A percentile compares a stretch with the other conserved stretches of the same genome.
These are phyloP conservation scores for Aspergillus intermedius DNA, from an alignment of 2,329 filamentous ascomycete genomes.

Conservation along the genomic window DNA sequence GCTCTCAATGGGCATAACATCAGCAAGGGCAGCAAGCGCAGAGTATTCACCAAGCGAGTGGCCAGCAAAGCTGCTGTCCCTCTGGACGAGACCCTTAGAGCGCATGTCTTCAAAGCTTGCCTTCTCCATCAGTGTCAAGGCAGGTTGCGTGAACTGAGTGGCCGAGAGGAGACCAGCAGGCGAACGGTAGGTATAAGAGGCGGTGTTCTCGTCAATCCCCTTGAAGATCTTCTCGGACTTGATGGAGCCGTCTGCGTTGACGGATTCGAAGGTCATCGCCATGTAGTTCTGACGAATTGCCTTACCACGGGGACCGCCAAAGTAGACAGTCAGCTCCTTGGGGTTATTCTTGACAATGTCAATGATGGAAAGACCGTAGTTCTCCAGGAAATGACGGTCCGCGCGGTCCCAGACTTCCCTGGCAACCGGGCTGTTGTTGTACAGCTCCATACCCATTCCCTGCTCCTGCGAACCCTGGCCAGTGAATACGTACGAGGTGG, in stretches of 20 bases:
- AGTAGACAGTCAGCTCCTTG: slow-evolving; percentile 96
- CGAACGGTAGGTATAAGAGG: slow-evolving; percentile 94
- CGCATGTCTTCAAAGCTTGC: slow-evolving; percentile 99
- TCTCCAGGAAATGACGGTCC: slow-evolving; percentile 96
- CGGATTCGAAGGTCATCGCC: slow-evolving; percentile 99
- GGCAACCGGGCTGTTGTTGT: slow-evolving; percentile 85
- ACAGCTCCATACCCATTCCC: slow-evolving; percentile 99
- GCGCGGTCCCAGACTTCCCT: slow-evolving; percentile 97
- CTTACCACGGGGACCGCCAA: slow-evolving; percentile 93
- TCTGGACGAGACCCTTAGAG: slow-evolving; percentile 87
- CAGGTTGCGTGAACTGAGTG: slow-evolving; percentile 97
- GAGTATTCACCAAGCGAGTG: slow-evolving; percentile 99
- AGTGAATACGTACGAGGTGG: slow-evolving; percentile 95
- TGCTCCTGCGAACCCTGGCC: slow-evolving; percentile 98
- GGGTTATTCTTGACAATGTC: slow-evolving; percentile 99
- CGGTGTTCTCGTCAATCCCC: slow-evolving; percentile 85
- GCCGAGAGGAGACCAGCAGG: slow-evolving; percentile 91
- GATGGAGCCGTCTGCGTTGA: slow-evolving; percentile 80
- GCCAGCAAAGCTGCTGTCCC: slow-evolving; percentile 94
- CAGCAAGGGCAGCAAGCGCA: slow-evolving; percentile 86
- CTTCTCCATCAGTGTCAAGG: slow-evolving; percentile 98
- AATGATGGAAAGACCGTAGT: slow-evolving; percentile 96
- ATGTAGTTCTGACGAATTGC: slow-evolving; percentile 98
- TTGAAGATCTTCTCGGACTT: slow-evolving; percentile 99
- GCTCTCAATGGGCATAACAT: slow-evolving; percentile 99